Evolutionary conservation across 306 rosid species (phyloP), one percentile per base, ranked within the genome.

Genomic region (Rubus parviflorus): DNA sequence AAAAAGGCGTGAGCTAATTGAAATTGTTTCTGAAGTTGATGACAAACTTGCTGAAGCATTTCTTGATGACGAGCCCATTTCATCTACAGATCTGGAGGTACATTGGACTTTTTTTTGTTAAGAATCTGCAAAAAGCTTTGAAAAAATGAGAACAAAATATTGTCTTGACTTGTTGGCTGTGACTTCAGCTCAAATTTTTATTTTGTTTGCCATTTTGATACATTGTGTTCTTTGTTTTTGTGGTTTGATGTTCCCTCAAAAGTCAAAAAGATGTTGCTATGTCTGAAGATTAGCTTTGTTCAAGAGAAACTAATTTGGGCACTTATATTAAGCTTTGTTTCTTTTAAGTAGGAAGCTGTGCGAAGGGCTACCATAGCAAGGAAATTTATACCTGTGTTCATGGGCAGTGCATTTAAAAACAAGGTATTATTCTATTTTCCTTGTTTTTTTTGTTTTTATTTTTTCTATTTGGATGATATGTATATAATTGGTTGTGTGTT

Each of bases 381-480:
- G 84, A 95, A 92, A 85, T 95, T 95, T 67, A 80, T 95, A 43
- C 99, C 99, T 30, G 96, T 95, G 74, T 92, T 95, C 86, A 95
- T 95, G 99, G 99, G 99, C 35, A 95, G 99, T 83, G 97, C 97
- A 66, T 91, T 90, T 83, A 95, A 95, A 81, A 95, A 95, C 84
- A 95, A 95, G 99, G 99, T 92, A 90, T 51, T 35, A 45, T 51
- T 37, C 11, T 51, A 11, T 53, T 10, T 23, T 37, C 19, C 64
- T 51, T 56, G 16, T 53, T 19, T 61, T 41, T 62, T 6, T 30
- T 30, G 0, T 25, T 25, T 25, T 25, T 25, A 25, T 8, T 12
- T 15, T 60, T 41, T 73, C 68, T 37, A 48, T 73, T 67, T 54
- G 8, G 71, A 75, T 17, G 65, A 58, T 48, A 7, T 37, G 63